phyloP scores from a whole-genome alignment of 2,329 filamentous ascomycete species.

The Apiospora hydei region DNA sequence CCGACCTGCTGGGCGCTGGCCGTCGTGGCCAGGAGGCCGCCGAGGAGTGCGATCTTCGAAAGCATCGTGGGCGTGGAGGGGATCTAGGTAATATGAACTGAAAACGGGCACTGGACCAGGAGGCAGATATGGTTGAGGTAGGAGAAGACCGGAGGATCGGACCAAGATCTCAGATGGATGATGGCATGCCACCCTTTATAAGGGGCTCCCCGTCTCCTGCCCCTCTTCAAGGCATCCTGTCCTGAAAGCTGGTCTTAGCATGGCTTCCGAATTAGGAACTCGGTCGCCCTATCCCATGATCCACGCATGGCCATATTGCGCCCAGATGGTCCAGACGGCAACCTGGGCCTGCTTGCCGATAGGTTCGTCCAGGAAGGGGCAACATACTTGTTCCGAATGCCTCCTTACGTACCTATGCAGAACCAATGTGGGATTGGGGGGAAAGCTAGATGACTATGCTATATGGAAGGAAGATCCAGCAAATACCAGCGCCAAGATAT shows the following conservation, averaged over 20 bases:
- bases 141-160: constrained; percentile 17
- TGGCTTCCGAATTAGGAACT: constrained; percentile 20
- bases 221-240: background rate
- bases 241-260: background rate
- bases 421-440: background rate
- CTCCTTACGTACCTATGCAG: constrained; percentile 14
- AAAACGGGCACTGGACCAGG: background rate
- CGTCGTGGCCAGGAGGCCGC: constrained; percentile 45
- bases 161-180: constrained; percentile 3
- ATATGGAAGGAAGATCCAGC: constrained; percentile 5
- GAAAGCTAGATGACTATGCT: background rate
- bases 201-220: too few species aligned
- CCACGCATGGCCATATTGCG: constrained; percentile 5
- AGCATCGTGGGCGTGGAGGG: constrained; percentile 28
- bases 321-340: constrained; percentile 11
- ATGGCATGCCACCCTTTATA: constrained; percentile 2
- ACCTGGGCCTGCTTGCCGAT: constrained; percentile 21
- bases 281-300: constrained; percentile 11
- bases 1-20: constrained; percentile 51
- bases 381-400: constrained; percentile 8
- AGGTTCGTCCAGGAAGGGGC: background rate
- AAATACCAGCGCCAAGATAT: background rate
- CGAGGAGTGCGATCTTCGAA: constrained; percentile 39
- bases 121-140: background rate
- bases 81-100: background rate